Percentiles rank a stretch among this genome's conserved stretches.
These are phyloP conservation scores for Canavalia ensiformis DNA, from an alignment of 306 rosid genomes.

Conservation along the genomic window DNA sequence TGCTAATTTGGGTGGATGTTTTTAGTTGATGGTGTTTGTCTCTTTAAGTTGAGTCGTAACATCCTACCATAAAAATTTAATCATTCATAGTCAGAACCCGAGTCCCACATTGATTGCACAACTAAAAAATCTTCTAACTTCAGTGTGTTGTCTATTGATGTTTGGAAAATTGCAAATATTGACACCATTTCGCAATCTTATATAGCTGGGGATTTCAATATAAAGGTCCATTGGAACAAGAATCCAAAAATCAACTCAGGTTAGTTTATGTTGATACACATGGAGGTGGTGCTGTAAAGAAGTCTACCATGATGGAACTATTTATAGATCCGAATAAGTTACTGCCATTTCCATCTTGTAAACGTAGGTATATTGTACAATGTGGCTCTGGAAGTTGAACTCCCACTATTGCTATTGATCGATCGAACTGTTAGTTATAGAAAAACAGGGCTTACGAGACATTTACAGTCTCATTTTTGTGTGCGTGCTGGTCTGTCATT, in stretches of 20 bases:
- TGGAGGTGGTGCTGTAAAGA: neutral
- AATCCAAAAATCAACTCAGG: neutral
- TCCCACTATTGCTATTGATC: neutral
- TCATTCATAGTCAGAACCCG: conserved; percentile 1
- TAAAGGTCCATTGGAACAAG: conserved; percentile 16
- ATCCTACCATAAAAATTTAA: neutral
- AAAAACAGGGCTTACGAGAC: neutral
- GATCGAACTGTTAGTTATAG: neutral
- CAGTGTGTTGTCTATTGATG: neutral
- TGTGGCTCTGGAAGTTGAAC: neutral
- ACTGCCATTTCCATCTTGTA: neutral
- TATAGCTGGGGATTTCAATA: neutral
- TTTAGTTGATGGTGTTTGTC: neutral
- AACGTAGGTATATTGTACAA: neutral
- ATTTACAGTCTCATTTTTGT: neutral
- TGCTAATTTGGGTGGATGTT: neutral
- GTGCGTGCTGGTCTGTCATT: neutral
- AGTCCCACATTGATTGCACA: neutral
- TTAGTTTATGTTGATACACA: neutral
- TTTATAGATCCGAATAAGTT: neutral
- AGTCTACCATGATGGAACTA: conserved; percentile 1
- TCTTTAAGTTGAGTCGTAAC: conserved; percentile 13
- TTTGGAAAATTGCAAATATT: conserved; percentile 13
- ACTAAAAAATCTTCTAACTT: neutral
- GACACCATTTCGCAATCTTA: neutral